Conservation (phyloP, 192 early-diverging fungal genomes). For the Coemansia sp. region DNA sequence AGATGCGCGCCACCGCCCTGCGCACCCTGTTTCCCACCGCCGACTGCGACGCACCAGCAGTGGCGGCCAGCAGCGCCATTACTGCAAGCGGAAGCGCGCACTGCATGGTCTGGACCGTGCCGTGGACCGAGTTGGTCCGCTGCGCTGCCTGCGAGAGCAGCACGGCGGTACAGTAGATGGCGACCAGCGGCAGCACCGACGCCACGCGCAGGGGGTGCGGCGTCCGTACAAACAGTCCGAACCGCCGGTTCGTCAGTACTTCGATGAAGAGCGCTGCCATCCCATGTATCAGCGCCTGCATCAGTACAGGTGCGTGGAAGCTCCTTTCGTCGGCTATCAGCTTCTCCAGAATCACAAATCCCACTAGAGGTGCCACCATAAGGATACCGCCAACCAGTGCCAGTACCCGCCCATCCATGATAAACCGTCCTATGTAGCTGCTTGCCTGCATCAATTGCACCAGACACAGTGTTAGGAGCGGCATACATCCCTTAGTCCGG, state of each 20-base stretch:
- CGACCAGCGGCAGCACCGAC: slow-evolving; percentile 22
- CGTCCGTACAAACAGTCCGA: slow-evolving; percentile 22
- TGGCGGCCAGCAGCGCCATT: slow-evolving; percentile 1
- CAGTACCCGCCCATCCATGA: slow-evolving; percentile 19
- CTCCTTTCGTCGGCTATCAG: slow-evolving; percentile 20
- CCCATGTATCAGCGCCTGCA: slow-evolving; percentile 25
- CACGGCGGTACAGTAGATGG: slow-evolving; percentile 15
- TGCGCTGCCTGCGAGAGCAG: slow-evolving; percentile 18
- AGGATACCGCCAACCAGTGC: slow-evolving; percentile 15
- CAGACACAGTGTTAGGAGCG: slow-evolving; percentile 18
- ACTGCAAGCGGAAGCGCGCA: slow-evolving; percentile 22
- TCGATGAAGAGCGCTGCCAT: slow-evolving; percentile 16
- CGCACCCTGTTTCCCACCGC: not conserved
- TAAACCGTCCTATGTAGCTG: slow-evolving; percentile 1
- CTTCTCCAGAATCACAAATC: slow-evolving; percentile 21
- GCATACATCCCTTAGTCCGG: slow-evolving; percentile 9
- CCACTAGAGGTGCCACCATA: slow-evolving; percentile 8
- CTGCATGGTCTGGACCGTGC: slow-evolving; percentile 26
- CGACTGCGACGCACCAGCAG: not conserved
- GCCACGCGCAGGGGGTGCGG: slow-evolving; percentile 13
- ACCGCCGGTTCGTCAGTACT: slow-evolving; percentile 10
- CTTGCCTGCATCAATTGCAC: not conserved
- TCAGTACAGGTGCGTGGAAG: slow-evolving; percentile 24
- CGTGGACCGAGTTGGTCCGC: slow-evolving; percentile 21
- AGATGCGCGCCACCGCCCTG: not conserved